phyloP scores from a whole-genome alignment of 179 eudicot genomes.

The Beta macrorhiza region DNA sequence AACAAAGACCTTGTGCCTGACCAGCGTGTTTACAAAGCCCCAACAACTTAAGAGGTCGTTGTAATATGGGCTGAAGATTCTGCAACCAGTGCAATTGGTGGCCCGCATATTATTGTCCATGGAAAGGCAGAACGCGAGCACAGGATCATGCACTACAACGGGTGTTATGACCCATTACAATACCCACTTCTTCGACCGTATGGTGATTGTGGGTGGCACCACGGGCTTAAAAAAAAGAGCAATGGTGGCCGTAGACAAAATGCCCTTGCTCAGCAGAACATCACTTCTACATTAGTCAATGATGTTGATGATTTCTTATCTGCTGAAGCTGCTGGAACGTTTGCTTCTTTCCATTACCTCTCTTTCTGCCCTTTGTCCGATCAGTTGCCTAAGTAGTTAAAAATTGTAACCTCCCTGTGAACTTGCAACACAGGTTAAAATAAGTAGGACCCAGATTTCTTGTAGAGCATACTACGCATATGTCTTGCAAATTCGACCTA shows the following conservation, averaged over 20 bases:
- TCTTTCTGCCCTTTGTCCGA: no score
- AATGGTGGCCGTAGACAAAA: background rate
- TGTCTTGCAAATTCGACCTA: no score
- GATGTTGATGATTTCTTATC: background rate
- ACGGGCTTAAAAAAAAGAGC: background rate
- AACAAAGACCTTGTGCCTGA: background rate
- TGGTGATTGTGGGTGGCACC: slow-evolving; percentile 14
- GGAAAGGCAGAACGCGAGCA: background rate
- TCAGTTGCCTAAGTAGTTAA: no score
- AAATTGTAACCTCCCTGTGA: no score
- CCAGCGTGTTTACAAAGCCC: background rate
- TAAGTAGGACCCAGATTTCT: no score
- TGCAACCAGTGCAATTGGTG: background rate
- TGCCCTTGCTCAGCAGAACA: no score
- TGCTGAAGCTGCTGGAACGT: background rate
- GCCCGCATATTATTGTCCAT: background rate
- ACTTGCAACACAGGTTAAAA: no score
- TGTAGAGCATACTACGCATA: no score
- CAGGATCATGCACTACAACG: no score
- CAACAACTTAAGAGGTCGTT: background rate
- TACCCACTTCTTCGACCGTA: background rate
- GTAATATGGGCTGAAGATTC: background rate
- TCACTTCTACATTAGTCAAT: background rate
- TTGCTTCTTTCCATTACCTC: background rate
- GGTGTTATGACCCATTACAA: no score